Percentiles rank a stretch among this genome's conserved stretches.
phyloP scores from a whole-genome alignment of 805 yeast genomes.

The Dipodascus albidus region DNA sequence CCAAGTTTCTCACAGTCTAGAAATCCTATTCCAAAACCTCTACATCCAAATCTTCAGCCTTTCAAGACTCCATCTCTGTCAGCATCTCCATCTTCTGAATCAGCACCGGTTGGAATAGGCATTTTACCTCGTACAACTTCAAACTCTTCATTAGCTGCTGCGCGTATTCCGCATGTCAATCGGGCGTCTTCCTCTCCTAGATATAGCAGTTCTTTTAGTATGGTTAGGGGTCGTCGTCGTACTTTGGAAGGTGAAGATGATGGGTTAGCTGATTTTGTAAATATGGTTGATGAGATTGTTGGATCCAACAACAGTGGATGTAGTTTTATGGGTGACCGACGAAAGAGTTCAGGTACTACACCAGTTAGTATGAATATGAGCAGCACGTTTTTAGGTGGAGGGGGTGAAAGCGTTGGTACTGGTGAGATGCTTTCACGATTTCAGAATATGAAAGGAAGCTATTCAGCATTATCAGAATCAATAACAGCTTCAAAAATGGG shows the following conservation, averaged over 20 bases:
- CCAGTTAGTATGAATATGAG: background rate
- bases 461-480: background rate
- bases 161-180: slow-evolving; percentile 24
- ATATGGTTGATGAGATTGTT: background rate
- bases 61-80: slow-evolving; percentile 54
- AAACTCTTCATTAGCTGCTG: slow-evolving; percentile 30
- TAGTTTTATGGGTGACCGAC: background rate
- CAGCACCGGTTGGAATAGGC: slow-evolving; percentile 16
- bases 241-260: background rate
- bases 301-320: background rate
- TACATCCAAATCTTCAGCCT: slow-evolving; percentile 39
- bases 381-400: background rate
- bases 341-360: background rate
- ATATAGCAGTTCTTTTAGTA: background rate
- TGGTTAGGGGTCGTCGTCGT: background rate
- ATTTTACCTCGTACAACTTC: slow-evolving; percentile 34
- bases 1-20: slow-evolving; percentile 2
- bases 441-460: slow-evolving; percentile 1
- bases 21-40: slow-evolving; percentile 12
- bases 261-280: background rate
- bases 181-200: background rate
- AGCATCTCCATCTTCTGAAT: slow-evolving; percentile 22
- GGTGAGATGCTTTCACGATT: background rate
- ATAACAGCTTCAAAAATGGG: background rate
- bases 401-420: background rate